A percentile compares a stretch with the other conserved stretches of the same genome.
These are phyloP conservation scores for Ruellia speciosa DNA, from an alignment of 305 asterid species.

Conservation along the genomic window DNA sequence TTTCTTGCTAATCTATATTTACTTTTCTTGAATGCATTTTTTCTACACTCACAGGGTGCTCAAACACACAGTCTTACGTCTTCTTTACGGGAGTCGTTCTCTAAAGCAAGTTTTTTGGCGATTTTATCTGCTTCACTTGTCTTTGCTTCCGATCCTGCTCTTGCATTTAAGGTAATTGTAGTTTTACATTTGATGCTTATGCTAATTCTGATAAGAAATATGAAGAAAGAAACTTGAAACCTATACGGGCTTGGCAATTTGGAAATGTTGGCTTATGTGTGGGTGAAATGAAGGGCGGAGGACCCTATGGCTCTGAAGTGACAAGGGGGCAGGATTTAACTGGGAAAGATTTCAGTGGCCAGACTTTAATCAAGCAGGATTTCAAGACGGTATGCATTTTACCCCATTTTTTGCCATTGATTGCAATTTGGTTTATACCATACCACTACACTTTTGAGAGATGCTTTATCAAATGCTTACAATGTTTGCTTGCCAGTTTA, in stretches of 20 bases:
- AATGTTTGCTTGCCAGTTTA: too few relatives aligned
- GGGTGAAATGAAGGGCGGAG: constrained; percentile 60
- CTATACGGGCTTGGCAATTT: background rate
- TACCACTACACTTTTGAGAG: too few relatives aligned
- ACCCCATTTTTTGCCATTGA: background rate
- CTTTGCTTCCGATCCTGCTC: constrained; percentile 69
- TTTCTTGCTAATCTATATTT: background rate
- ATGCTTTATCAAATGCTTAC: too few relatives aligned
- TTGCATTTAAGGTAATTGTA: constrained; percentile 65
- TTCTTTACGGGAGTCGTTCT: constrained; percentile 37
- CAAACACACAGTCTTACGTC: constrained; percentile 22
- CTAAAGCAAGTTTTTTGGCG: constrained; percentile 51
- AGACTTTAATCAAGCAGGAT: constrained; percentile 74
- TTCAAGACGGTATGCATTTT: constrained; percentile 60
- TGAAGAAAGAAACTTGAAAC: background rate
- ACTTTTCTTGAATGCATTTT: too few relatives aligned
- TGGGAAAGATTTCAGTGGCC: constrained; percentile 84
- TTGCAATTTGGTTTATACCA: background rate
- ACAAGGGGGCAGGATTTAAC: constrained; percentile 91
- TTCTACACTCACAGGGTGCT: constrained; percentile 25
- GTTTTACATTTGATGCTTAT: background rate
- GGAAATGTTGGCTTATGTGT: constrained; percentile 1
- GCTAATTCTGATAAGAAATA: too few relatives aligned
- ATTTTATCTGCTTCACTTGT: constrained; percentile 64
- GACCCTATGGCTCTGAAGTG: constrained; percentile 86